Evolutionary conservation across 2,329 filamentous ascomycete species (phyloP), one percentile per base, ranked within the genome.

Genomic region (Arthrobotrys entomopaga): DNA sequence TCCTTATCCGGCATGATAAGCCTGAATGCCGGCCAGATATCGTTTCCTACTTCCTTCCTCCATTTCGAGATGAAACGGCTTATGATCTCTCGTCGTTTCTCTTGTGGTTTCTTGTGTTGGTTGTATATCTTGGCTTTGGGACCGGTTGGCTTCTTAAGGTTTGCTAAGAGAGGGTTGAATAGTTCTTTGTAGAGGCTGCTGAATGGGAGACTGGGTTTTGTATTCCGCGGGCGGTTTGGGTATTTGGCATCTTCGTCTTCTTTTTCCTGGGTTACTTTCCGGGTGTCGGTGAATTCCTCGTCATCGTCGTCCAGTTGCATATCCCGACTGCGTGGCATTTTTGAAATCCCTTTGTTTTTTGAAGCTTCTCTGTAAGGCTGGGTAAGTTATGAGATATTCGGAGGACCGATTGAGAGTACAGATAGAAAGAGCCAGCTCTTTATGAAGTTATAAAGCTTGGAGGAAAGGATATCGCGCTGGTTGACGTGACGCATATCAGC

Each of bases 1-100:
- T 99, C 95, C 80, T 96, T 96, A 79, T 96, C 92, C 0, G 94
- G 93, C 2, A 97, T 85, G 19, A 69, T 97, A 53, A 99, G 86
- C 19, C 95, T 89, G 81, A 99, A 87, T 1, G 92, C 94, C 0
- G 95, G 95, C 80, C 95, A 98, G 78, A 99, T 91, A 81, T 99
- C 95, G 78, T 92, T 84, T 24, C 95, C 95, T 20, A 97, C 93
- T 75, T 97, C 89, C 65, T 88, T 88, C 43, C 93, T 88, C 95
- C 95, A 99, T 80, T 88, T 86, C 13, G 87, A 86, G 77, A 99
- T 92, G 83, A 97, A 99, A 6, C 90, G 86, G 65, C 93, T 88
- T 76, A 99, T 92, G 77, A 97, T 91, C 78, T 89, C 87, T 0
- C 90, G 87, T 42, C 92, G 88, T 75, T 90, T 87, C 80, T 97